Base-by-base conservation (phyloP, 2,329 filamentous ascomycete genomes). In the Balansia obtecta region DNA sequence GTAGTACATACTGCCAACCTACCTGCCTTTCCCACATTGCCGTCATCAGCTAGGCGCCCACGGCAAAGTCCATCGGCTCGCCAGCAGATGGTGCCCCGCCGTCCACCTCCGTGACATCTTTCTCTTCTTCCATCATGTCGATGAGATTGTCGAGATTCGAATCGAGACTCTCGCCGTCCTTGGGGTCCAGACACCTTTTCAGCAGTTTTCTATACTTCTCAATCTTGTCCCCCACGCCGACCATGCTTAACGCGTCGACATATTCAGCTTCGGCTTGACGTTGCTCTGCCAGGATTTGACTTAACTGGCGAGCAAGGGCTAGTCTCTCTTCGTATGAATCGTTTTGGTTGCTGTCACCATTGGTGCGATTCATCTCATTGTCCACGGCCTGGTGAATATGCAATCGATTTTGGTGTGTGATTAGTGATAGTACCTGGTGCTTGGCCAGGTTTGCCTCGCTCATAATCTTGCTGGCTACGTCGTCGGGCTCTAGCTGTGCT, bases 171-270 rank as follows among this genome's bases (percentile, higher is more conserved):
- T 86, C 82, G 51, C 74, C 74, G 46, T 86, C 83, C 56, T 79
- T 74, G 15, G 82, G 74, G 27, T 83, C 82, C 30, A 89, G 70
- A 52, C 85, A 87, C 53, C 77, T 77, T 52, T 78, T 79, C 33
- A 88, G 77, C 32, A 89, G 72, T 50, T 76, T 76, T 54, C 84
- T 76, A 64, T 90, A 91, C 63, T 83, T 80, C 57, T 83, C 82
- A 56, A 86, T 85, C 62, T 82, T 82, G 63, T 87, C 83, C 37
- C 83, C 81, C 38, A 83, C 80, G 41, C 85, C 85, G 11, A 85
- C 82, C 54, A 82, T 75, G 43, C 78, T 79, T 44, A 87, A 70
- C 12, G 83, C 83, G 47, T 80, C 75, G 40, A 86, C 79, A 54
- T 88, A 87, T 53, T 86, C 82, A 13, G 68, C 65, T 57, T 88